Conservation (phyloP, 331 rosid genomes). For the Erythrophleum ivorense region DNA sequence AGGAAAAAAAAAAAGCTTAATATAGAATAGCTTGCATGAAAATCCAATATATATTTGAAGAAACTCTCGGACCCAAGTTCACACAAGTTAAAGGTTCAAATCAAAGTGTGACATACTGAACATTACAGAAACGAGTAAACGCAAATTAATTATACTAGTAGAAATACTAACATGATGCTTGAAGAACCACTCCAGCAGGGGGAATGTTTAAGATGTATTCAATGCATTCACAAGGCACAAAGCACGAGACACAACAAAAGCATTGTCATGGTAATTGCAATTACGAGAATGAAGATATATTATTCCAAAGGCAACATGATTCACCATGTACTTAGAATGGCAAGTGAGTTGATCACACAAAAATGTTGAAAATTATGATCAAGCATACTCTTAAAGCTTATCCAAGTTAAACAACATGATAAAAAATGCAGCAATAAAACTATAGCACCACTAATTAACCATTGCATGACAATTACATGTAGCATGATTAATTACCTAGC, state of each 20-base stretch:
- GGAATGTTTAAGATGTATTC: conserved; percentile 68
- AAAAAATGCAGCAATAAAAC: not conserved
- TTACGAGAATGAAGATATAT: conserved; percentile 15
- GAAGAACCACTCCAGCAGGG: conserved; percentile 83
- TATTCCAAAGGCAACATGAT: not conserved
- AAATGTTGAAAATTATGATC: not conserved
- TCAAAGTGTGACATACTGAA: not conserved
- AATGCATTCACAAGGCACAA: conserved; percentile 70
- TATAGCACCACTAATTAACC: not conserved
- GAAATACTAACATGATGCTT: conserved; percentile 66
- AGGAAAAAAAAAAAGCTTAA: not conserved
- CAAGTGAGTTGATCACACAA: not conserved
- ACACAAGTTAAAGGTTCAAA: not conserved
- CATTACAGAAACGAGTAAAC: not conserved
- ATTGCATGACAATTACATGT: not conserved
- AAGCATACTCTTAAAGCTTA: not conserved
- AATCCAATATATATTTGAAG: not conserved
- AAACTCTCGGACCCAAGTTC: not conserved
- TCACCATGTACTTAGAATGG: not conserved
- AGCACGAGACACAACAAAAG: conserved; percentile 82
- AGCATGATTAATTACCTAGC: not conserved
- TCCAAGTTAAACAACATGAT: not conserved
- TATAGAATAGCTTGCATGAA: not conserved
- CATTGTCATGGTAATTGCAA: conserved; percentile 88
- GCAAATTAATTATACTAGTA: not conserved